These are phyloP conservation scores for Lotus japonicus DNA, from an alignment of 306 rosid species.

Conservation along the genomic window DNA sequence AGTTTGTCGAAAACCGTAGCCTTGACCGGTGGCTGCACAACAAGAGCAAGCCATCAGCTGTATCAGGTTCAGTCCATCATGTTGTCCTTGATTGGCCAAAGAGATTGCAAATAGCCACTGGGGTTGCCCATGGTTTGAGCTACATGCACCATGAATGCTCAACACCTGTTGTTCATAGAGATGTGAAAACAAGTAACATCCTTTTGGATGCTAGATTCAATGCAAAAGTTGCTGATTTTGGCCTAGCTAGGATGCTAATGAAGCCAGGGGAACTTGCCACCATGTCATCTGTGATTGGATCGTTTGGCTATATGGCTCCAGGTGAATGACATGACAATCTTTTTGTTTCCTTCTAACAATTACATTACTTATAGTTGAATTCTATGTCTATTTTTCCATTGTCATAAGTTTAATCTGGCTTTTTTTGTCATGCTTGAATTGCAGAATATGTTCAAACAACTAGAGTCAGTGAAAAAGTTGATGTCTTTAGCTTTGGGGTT, in stretches of 20 bases:
- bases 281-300: constrained; percentile 73
- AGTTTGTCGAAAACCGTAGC: constrained; percentile 59
- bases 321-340: constrained; percentile 32
- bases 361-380: not conserved
- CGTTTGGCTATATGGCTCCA: constrained; percentile 95
- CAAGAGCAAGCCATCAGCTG: constrained; percentile 21
- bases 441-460: constrained; percentile 61
- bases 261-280: constrained; percentile 69
- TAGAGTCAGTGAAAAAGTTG: constrained; percentile 65
- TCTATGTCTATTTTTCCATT: not conserved
- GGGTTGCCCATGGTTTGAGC: constrained; percentile 68
- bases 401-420: not conserved
- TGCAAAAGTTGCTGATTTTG: constrained; percentile 84
- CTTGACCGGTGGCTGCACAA: constrained; percentile 63
- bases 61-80: constrained; percentile 21
- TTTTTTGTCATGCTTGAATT: not conserved
- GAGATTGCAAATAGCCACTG: constrained; percentile 65
- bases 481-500: constrained; percentile 75
- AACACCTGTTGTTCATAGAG: constrained; percentile 68
- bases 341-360: not conserved
- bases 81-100: constrained; percentile 45
- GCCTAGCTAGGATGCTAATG: constrained; percentile 62
- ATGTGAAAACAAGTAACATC: constrained; percentile 74
- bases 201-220: constrained; percentile 66
- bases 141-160: constrained; percentile 82